Conservation (phyloP, 306 rosid species). For the Vigna angularis region DNA sequence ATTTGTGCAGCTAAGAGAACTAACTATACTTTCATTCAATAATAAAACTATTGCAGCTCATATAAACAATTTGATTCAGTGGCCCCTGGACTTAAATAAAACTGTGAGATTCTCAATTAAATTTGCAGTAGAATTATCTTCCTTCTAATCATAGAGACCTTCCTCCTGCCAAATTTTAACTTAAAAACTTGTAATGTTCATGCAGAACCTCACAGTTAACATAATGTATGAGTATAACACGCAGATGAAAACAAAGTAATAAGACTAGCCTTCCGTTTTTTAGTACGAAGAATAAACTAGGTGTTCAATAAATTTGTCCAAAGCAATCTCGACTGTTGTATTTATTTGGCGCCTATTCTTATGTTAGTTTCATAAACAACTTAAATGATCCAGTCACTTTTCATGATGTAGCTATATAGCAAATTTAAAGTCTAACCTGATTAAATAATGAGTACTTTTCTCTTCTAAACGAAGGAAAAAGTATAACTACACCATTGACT, state of each 20-base stretch:
- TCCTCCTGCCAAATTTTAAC: neutral
- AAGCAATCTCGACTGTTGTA: neutral
- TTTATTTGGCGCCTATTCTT: neutral
- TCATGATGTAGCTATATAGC: neutral
- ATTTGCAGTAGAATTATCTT: neutral
- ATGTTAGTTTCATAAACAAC: neutral
- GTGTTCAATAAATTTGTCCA: neutral
- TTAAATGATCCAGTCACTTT: neutral
- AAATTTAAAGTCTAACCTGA: neutral
- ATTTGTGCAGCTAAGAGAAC: constrained; percentile 36
- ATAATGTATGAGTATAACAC: neutral
- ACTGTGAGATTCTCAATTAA: neutral
- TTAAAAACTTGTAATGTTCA: neutral
- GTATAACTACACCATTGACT: neutral
- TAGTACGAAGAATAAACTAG: too few relatives aligned
- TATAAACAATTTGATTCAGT: constrained; percentile 21
- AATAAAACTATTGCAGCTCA: too few relatives aligned
- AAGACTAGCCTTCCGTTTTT: neutral
- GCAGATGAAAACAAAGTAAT: neutral
- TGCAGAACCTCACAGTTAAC: neutral
- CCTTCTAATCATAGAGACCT: neutral
- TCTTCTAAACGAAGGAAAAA: neutral
- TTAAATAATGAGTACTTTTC: neutral
- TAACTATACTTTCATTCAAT: constrained; percentile 38
- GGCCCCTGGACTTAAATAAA: neutral